Evolutionary conservation across 805 yeast genomes (phyloP), one percentile per base, ranked within the genome.

Genomic region (Suhomyces faveliae): DNA sequence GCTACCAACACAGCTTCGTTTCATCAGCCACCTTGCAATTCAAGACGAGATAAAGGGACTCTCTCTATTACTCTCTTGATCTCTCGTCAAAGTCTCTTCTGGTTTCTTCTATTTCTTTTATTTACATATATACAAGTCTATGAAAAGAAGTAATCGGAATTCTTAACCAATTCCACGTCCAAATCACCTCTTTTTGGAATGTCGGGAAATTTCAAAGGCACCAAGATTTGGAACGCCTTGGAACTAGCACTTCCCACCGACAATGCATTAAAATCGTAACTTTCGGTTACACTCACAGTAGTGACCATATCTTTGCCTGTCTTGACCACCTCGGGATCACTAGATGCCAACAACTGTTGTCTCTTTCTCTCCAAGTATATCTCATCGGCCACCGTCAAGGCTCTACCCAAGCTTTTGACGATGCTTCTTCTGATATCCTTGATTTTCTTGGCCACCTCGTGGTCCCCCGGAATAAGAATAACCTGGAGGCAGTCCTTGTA

Each of bases 131-230:
- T 25, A 40, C 23, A 13, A 19, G 33, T 27, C 35, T 23, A 72
- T 35, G 76, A 71, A 57, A 92, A 92, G 77, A 92, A 92, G 66
- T 92, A 92, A 25, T 77, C 76, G 52, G 96, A 88, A 43, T 83
- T 79, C 60, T 78, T 77, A 38, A 91, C 85, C 49, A 78, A 79
- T 35, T 71, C 68, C 30, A 92, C 95, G 60, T 92, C 95, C 57
- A 92, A 88, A 13, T 82, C 83, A 43, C 97, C 99, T 64, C 80
- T 84, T 43, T 77, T 70, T 11, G 97, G 97, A 37, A 89, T 79
- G 0, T 73, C 76, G 0, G 96, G 95, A 52, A 89, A 71, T 39
- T 64, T 68, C 57, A 89, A 73, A 5, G 96, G 96, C 7, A 81
- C 83, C 48, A 88, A 68, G 2, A 85, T 73, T 47, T 73, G 76